Percentiles rank a stretch among this genome's conserved stretches.
Evolutionary conservation across 345 rosid species (phyloP).

Genomic region (Euclidium syriacum): DNA sequence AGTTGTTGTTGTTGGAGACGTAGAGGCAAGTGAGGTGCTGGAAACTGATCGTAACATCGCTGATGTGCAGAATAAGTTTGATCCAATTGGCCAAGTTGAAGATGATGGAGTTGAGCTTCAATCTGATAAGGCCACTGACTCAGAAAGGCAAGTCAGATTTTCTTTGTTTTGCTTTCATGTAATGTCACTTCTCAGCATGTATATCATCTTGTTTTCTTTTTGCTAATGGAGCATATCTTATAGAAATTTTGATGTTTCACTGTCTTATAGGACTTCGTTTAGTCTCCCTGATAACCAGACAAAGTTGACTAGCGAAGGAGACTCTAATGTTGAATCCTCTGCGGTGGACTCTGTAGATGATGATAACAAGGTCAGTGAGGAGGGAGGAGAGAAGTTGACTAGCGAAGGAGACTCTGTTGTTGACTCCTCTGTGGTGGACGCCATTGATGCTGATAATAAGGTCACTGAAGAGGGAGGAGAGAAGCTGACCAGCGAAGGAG

Average conservation of each 20-base stretch:
- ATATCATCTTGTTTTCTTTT: too few species aligned
- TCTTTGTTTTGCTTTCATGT: too few species aligned
- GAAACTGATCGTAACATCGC: conserved; percentile 28
- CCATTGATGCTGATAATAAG: conserved; percentile 26
- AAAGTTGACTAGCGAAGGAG: conserved; percentile 32
- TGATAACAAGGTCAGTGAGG: conserved; percentile 28
- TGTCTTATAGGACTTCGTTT: too few species aligned
- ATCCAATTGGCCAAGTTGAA: conserved; percentile 26
- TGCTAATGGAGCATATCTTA: too few species aligned
- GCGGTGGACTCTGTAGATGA: conserved; percentile 29
- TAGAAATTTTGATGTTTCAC: too few species aligned
- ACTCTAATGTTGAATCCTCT: conserved; percentile 29
- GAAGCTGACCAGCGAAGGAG: conserved; percentile 35
- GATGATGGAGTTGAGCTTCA: conserved; percentile 5
- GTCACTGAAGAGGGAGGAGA: conserved; percentile 32
- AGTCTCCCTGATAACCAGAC: too few species aligned
- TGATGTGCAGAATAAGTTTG: conserved; percentile 44
- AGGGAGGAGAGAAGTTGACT: conserved; percentile 31
- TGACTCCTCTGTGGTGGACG: conserved; percentile 29
- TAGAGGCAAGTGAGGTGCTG: conserved; percentile 31
- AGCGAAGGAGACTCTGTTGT: conserved; percentile 35
- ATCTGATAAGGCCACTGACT: conserved; percentile 20
- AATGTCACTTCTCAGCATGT: too few species aligned
- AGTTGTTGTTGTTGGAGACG: conserved; percentile 41
- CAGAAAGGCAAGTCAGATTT: too few species aligned